Percentiles rank a stretch among this genome's conserved stretches.
Conservation (phyloP, 1,284 basidiomycete species). For the Malassezia nana region DNA sequence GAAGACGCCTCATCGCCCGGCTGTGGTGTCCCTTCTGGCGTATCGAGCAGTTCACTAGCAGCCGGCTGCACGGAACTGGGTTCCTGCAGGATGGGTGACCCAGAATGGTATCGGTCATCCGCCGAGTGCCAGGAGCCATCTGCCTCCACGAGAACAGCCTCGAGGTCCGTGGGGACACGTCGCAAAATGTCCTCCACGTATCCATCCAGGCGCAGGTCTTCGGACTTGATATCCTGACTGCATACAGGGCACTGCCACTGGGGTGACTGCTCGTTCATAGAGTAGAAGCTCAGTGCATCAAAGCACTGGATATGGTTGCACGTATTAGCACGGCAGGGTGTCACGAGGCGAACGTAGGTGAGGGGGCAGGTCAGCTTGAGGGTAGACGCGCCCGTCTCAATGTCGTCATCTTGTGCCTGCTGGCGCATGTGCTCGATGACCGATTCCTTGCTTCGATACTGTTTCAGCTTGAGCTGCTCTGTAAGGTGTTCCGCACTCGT, state of each 20-base stretch:
- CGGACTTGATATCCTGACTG: slow-evolving; percentile 64
- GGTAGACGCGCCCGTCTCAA: slow-evolving; percentile 35
- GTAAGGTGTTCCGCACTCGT: slow-evolving; percentile 28
- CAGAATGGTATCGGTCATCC: slow-evolving; percentile 60
- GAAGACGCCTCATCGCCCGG: background rate
- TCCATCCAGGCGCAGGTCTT: slow-evolving; percentile 85
- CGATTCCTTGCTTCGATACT: slow-evolving; percentile 30
- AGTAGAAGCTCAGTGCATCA: slow-evolving; percentile 86
- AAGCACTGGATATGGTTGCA: slow-evolving; percentile 94
- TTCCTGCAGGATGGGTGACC: background rate
- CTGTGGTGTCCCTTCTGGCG: background rate
- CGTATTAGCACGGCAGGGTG: slow-evolving; percentile 70
- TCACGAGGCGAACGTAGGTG: slow-evolving; percentile 74
- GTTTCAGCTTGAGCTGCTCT: slow-evolving; percentile 23
- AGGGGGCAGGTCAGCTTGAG: slow-evolving; percentile 53
- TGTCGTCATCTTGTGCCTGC: slow-evolving; percentile 41
- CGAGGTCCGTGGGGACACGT: slow-evolving; percentile 64
- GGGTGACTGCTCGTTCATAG: slow-evolving; percentile 89
- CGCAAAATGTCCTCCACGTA: slow-evolving; percentile 66
- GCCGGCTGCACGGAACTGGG: background rate
- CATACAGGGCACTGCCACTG: slow-evolving; percentile 96
- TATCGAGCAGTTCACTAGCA: background rate
- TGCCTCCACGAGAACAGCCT: slow-evolving; percentile 84
- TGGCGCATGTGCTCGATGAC: slow-evolving; percentile 29
- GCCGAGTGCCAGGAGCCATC: slow-evolving; percentile 90